Evolutionary conservation across 306 rosid genomes (phyloP).

Genomic region (Hippophae rhamnoides): DNA sequence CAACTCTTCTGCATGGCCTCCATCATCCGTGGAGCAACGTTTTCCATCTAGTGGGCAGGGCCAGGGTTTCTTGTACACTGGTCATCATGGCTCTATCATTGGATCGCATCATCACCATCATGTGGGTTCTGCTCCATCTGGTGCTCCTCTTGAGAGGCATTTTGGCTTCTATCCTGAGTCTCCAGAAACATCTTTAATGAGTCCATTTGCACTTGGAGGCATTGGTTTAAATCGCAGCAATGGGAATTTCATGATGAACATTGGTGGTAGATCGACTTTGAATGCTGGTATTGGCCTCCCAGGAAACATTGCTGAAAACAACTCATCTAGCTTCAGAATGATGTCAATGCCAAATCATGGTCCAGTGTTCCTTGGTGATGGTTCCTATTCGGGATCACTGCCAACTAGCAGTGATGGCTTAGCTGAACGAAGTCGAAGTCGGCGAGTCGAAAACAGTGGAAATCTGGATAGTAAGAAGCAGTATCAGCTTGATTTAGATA

Average conservation of each 20-base stretch:
- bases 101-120: conserved; percentile 58
- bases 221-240: conserved; percentile 39
- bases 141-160: conserved; percentile 62
- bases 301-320: conserved; percentile 52
- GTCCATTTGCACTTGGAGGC: conserved; percentile 43
- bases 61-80: conserved; percentile 50
- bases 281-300: conserved; percentile 53
- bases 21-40: conserved; percentile 51
- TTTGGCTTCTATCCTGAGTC: conserved; percentile 74
- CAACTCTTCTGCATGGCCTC: conserved; percentile 62
- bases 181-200: conserved; percentile 65
- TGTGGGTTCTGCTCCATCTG: conserved; percentile 92
- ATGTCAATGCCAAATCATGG: conserved; percentile 64
- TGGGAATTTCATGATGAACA: conserved; percentile 60
- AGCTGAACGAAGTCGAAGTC: conserved; percentile 51
- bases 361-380: conserved; percentile 61
- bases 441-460: conserved; percentile 58
- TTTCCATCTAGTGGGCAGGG: conserved; percentile 62
- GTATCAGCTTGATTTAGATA: conserved; percentile 89
- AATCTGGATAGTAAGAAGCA: conserved; percentile 69
- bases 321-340: conserved; percentile 67
- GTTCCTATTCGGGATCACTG: conserved; percentile 51
- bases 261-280: conserved; percentile 40
- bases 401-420: conserved; percentile 41
- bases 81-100: conserved; percentile 45